Base-by-base conservation (phyloP, 345 rosid genomes). In the Zanthoxylum bungeanum region DNA sequence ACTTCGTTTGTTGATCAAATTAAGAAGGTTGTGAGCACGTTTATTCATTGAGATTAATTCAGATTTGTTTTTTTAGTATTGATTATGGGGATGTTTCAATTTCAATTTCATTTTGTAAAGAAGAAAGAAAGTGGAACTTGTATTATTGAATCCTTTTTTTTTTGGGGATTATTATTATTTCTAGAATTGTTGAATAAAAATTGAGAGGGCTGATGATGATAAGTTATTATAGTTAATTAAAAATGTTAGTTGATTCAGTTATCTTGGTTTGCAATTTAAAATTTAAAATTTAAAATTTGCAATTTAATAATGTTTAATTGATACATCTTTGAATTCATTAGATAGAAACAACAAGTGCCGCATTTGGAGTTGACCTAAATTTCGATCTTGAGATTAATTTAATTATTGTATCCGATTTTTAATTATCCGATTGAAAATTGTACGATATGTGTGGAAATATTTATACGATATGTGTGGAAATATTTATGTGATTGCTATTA, bases 11-110 rank as follows among this genome's bases (percentile, higher is more conserved):
- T 85, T 47, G 87, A 83, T 57, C 89, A 84, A 59, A 30, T 83
- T 22, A 87, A 83, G 84, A 82, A 79, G 75, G 84, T 82, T 25
- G 86, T 91, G 67, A 81, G 84, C 76, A 81, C 89, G 24, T 76
- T 85, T 72, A 85, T 44, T 44, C 49, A 44, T 19, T 33, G 46
- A 27, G 10, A 68, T 68, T 25, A 57, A 44, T 34, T 37, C 52
- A 61, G 68, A 28, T n/a, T n/a, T n/a, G 3, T 52, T 30, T 68
- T 44, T 69, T 70, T 60, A 0, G 49, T n/a, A n/a, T 22, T 73
- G 25, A 40, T 63, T 46, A 40, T 62, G 57, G 56, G 64, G 21
- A 11, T 4, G 62, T 2, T 27, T 22, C n/a, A 36, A 1, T 50
- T 2, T 27, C 14, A 57, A n/a, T 46, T 61, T 17, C 40, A 3